Percentiles rank a stretch among this genome's conserved stretches.
Conservation (phyloP, 2,329 filamentous ascomycete genomes). For the Periconia sp. region DNA sequence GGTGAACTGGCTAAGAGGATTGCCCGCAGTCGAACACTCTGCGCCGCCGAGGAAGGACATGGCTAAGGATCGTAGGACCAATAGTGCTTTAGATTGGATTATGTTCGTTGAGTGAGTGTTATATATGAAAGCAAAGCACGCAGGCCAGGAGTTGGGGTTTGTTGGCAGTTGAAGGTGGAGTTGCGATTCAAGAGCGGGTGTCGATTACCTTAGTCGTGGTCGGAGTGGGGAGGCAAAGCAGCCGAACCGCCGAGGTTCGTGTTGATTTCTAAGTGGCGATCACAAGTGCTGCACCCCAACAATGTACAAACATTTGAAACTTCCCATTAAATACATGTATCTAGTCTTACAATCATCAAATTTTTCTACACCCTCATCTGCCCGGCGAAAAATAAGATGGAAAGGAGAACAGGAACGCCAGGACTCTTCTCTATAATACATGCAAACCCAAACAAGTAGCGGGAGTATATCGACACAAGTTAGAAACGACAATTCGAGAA, state of each 20-base stretch:
- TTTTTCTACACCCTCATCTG: neutral
- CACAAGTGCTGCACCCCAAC: neutral
- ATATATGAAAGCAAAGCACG: too few species aligned
- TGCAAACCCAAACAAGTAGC: conserved; percentile 9
- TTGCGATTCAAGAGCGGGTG: neutral
- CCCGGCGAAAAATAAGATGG: neutral
- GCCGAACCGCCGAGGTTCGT: conserved; percentile 21
- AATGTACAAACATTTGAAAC: neutral
- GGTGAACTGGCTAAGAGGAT: conserved; percentile 94
- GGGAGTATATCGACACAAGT: conserved; percentile 25
- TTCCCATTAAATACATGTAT: neutral
- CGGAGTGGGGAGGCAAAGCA: conserved; percentile 13
- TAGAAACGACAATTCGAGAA: conserved; percentile 21
- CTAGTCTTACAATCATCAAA: conserved; percentile 1
- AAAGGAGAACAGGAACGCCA: conserved; percentile 30
- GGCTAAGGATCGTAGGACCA: neutral
- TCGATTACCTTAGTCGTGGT: conserved; percentile 15
- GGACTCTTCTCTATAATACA: conserved; percentile 34
- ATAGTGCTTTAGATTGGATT: neutral
- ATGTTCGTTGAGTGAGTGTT: too few species aligned
- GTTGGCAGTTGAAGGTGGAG: neutral
- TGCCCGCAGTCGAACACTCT: conserved; percentile 94
- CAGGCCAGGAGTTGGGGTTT: too few species aligned
- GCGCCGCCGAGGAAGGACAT: conserved; percentile 98
- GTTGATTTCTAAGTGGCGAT: conserved; percentile 15